A percentile compares a stretch with the other conserved stretches of the same genome.
These are phyloP conservation scores for Pyrenophora seminiperda DNA, from an alignment of 2,329 filamentous ascomycete genomes.

Conservation along the genomic window DNA sequence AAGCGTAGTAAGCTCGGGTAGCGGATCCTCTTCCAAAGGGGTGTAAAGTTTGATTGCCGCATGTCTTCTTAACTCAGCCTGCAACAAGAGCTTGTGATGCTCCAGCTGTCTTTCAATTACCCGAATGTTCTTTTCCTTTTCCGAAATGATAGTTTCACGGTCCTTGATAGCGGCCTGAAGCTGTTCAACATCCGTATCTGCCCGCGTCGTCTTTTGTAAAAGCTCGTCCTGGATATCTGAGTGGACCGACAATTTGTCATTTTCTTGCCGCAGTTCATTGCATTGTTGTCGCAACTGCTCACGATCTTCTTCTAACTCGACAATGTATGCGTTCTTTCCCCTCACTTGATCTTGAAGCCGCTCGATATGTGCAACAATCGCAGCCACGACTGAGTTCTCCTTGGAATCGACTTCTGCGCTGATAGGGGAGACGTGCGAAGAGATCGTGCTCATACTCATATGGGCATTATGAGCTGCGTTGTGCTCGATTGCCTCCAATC, in stretches of 20 bases:
- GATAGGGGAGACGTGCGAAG: constrained; percentile 29
- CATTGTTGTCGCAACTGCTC: constrained; percentile 25
- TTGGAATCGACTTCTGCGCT: constrained; percentile 21
- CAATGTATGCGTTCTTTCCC: constrained; percentile 34
- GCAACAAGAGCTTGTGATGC: constrained; percentile 48
- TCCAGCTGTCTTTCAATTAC: constrained; percentile 47
- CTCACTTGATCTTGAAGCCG: constrained; percentile 42
- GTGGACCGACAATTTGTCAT: constrained; percentile 30
- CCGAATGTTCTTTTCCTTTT: constrained; percentile 39
- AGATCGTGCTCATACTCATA: constrained; percentile 39
- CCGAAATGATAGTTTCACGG: constrained; percentile 38
- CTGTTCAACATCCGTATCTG: constrained; percentile 38
- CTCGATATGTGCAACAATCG: constrained; percentile 38
- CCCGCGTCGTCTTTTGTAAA: constrained; percentile 31
- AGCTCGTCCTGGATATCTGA: constrained; percentile 38
- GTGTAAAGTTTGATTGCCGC: constrained; percentile 34
- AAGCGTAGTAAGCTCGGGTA: constrained; percentile 37
- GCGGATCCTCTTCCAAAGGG: constrained; percentile 27
- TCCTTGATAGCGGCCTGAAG: constrained; percentile 37
- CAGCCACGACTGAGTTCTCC: constrained; percentile 31
- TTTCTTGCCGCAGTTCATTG: constrained; percentile 30
- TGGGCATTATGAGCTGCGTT: constrained; percentile 19
- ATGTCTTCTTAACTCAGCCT: constrained; percentile 50
- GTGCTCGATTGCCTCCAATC: background rate
- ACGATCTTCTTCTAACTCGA: constrained; percentile 30